Evolutionary conservation across 164 flowering plant species (phyloP), one percentile per base, ranked within the genome.

Genomic region (Aristolochia fimbriata): DNA sequence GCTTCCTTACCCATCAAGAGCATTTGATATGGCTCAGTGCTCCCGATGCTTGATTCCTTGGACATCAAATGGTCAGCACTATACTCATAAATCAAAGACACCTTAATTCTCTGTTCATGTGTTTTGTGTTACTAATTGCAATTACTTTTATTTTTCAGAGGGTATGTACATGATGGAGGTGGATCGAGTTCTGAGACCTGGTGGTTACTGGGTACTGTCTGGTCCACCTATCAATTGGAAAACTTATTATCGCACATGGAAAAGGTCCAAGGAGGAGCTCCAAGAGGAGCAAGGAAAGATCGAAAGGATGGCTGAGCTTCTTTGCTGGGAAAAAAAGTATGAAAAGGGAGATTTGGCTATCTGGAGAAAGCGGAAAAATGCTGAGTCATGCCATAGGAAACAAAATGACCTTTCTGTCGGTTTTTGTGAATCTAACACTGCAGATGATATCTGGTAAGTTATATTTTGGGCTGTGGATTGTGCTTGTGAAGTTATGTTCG

Each of bases 11-110:
- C 97, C 97, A 58, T 72, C 96, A 50, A 76, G 97, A 74, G 82
- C 97, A 47, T 91, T 91, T 72, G 96, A 91, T 70, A 88, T 91
- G 96, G 97, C 97, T 48, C 97, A 91, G 61, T 91, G 97, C 79
- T 86, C 97, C 47, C 79, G 96, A 10, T 91, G 97, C 67, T 66
- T 91, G 37, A 91, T 86, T 41, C 92, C 88, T 63, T 91, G 97
- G 97, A 63, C 92, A 21, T 60, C 75, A 60, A 86, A 86, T 76
- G 85, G 97, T 91, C 65, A 64, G 81, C 8, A 22, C 56, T 11
- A 52, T 37, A 37, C 43, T 5, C 52, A 49, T 49, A 49, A 0
- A 37, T 37, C 43, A 49, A 49, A 49, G 52, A 1, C 19, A 49
- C 19, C 52, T 20, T 49, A 49, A 49, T 20, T 49, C 5, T 49